Percentiles rank a stretch among this genome's conserved stretches.
These are phyloP conservation scores for Candida orba DNA, from an alignment of 805 yeast species.

Conservation along the genomic window DNA sequence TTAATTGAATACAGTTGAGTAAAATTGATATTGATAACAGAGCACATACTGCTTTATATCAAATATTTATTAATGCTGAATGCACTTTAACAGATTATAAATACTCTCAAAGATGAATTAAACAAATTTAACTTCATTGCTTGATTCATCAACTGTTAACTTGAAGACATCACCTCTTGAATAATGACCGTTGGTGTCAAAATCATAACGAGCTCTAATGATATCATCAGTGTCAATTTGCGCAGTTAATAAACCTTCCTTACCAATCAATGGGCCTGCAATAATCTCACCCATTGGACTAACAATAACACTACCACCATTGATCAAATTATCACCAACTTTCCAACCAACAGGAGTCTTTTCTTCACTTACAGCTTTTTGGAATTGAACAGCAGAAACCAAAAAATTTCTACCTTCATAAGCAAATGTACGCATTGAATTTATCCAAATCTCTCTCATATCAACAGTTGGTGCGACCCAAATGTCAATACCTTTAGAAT, in stretches of 20 bases:
- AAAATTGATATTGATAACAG: no score
- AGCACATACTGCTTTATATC: no score
- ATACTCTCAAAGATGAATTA: no score
- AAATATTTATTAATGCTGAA: no score
- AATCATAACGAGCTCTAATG: constrained; percentile 33
- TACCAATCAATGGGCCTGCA: constrained; percentile 36
- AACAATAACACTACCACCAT: constrained; percentile 35
- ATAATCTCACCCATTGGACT: constrained; percentile 36
- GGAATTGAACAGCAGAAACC: constrained; percentile 34
- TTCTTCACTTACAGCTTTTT: constrained; percentile 26
- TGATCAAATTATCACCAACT: constrained; percentile 27
- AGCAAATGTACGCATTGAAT: constrained; percentile 35
- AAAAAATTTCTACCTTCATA: constrained; percentile 35
- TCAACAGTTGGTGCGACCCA: constrained; percentile 41
- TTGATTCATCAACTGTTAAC: constrained; percentile 32
- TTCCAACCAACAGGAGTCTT: constrained; percentile 22
- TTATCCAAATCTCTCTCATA: constrained; percentile 37
- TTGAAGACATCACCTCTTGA: constrained; percentile 37
- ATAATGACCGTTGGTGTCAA: constrained; percentile 39
- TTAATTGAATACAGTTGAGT: no score
- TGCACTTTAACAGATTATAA: no score
- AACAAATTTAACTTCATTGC: no score
- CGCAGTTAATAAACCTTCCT: constrained; percentile 34
- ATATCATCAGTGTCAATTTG: constrained; percentile 33
- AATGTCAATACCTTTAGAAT: constrained; percentile 35